Conservation (phyloP, 2,329 filamentous ascomycete genomes). For the Phyllosticta ampelicida region DNA sequence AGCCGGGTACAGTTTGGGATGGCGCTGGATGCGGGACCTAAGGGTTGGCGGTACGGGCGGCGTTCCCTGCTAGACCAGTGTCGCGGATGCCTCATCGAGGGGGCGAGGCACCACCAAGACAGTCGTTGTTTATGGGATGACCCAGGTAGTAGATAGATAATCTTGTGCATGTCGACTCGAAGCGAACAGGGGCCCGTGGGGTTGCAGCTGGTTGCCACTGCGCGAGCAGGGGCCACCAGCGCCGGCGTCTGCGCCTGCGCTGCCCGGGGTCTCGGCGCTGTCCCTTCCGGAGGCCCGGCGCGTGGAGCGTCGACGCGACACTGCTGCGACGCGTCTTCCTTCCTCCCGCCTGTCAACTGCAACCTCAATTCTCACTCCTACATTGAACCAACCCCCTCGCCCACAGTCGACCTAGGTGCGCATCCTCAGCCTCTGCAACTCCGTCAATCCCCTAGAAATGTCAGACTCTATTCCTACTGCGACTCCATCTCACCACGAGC, state of each 20-base stretch:
- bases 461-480: background rate
- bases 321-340: background rate
- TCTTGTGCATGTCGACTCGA: background rate
- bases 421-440: background rate
- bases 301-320: background rate
- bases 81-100: slow-evolving; percentile 4
- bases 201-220: background rate
- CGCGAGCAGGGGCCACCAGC: background rate
- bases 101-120: background rate
- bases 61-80: background rate
- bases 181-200: background rate
- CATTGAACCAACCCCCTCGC: too few relatives aligned
- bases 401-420: background rate
- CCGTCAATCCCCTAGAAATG: background rate
- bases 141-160: too few relatives aligned
- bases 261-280: background rate
- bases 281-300: background rate
- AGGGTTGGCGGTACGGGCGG: background rate
- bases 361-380: too few relatives aligned
- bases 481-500: slow-evolving; percentile 13
- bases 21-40: background rate
- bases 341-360: background rate
- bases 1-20: background rate
- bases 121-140: background rate
- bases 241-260: background rate